Evolutionary conservation across 2,329 filamentous ascomycete species (phyloP), one percentile per base, ranked within the genome.

Genomic region (Sordariomycetes sp.): DNA sequence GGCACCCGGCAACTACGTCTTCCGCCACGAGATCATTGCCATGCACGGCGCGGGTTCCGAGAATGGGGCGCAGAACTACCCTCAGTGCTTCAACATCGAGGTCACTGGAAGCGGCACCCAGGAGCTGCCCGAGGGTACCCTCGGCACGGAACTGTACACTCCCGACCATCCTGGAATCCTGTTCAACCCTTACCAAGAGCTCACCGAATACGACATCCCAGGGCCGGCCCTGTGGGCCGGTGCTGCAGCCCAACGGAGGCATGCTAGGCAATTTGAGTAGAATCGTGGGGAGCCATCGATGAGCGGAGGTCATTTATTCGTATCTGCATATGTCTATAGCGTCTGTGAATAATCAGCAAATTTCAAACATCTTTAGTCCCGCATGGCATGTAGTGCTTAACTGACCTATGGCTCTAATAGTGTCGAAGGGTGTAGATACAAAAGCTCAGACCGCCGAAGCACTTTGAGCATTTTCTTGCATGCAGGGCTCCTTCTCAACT

Each of bases 61-160:
- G 6, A 32, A 56, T 33, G 64, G 65, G 11, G 64, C 66, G 16
- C 65, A 70, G 50, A 64, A 64, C 46, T 70, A 70, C 47, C 63
- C 64, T 37, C 63, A 68, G 42, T 70, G 75, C 46, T 56, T 73
- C 47, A 77, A 77, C 59, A 51, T 79, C 36, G 60, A 73, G 42
- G 58, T 79, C 36, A 68, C 64, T 21, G 64, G 64, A 15, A 51
- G 50, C 30, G 55, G 56, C 21, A 47, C 46, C 30, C 54, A 54
- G 10, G 50, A 44, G 14, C 47, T 33, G 5, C 20, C 47, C 29
- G 42, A 41, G 18, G 50, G 49, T 25, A 50, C 48, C 16, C 40
- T 54, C 10, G 49, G 42, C 31, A 46, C 44, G 20, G 38, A 43
- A 23, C 46, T 51, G 23, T 43, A 51, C 42, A 46, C 40, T 21